Evolutionary conservation across 2,329 filamentous ascomycete genomes (phyloP).

Genomic region (Penicillium fuscoglaucum): DNA sequence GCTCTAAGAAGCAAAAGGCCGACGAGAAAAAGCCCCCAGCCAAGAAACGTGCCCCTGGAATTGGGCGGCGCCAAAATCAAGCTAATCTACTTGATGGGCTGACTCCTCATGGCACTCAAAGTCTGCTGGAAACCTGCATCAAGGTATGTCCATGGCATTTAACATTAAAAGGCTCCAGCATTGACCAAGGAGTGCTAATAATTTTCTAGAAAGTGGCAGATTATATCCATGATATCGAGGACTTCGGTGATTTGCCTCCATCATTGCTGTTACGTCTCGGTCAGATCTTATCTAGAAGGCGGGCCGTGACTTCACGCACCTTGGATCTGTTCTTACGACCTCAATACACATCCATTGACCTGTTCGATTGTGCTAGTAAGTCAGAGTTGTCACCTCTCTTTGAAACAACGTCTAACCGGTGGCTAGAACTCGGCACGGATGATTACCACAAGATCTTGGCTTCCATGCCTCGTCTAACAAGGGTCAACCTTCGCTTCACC

Average conservation of each 20-base stretch:
- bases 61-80: conserved; percentile 71
- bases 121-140: conserved; percentile 58
- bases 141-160: conserved; percentile 40
- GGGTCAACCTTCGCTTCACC: conserved; percentile 76
- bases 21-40: conserved; percentile 60
- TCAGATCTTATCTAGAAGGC: conserved; percentile 64
- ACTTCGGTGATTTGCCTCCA: conserved; percentile 63
- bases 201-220: conserved; percentile 56
- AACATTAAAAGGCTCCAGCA: neutral
- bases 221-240: conserved; percentile 64
- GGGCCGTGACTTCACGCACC: conserved; percentile 54
- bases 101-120: conserved; percentile 44
- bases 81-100: conserved; percentile 81
- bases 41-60: conserved; percentile 56
- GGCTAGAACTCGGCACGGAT: conserved; percentile 65
- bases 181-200: conserved; percentile 19
- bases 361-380: conserved; percentile 62
- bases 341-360: conserved; percentile 56
- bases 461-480: conserved; percentile 66
- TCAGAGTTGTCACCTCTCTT: conserved; percentile 1
- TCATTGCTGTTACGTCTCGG: conserved; percentile 58
- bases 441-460: conserved; percentile 83
- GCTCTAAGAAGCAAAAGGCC: conserved; percentile 71
- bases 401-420: conserved; percentile 23
- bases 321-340: conserved; percentile 51